Percentiles rank a stretch among this genome's conserved stretches.
These are phyloP conservation scores for Bryum argenteum DNA, from an alignment of 225 moss, liverwort and hornwort genomes.

Conservation along the genomic window DNA sequence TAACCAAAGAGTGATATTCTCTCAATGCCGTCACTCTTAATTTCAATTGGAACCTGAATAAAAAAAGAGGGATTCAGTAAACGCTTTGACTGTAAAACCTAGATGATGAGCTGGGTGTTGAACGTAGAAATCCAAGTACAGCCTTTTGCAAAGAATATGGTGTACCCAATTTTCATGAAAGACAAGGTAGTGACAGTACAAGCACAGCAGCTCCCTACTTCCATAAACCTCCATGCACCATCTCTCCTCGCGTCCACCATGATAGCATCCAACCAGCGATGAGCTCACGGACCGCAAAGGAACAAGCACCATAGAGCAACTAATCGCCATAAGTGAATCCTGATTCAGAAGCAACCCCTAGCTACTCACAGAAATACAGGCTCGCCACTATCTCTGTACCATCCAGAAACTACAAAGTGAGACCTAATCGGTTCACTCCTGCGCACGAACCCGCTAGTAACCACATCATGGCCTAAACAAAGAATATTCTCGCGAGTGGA, in stretches of 20 bases:
- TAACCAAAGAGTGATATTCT: not conserved
- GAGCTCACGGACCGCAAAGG: conserved; percentile 29
- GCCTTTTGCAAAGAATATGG: not conserved
- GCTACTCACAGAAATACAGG: conserved; percentile 16
- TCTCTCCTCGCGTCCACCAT: conserved; percentile 40
- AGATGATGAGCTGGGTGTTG: too few relatives aligned
- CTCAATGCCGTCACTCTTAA: conserved; percentile 19
- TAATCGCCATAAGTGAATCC: conserved; percentile 41
- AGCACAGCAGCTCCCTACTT: conserved; percentile 43
- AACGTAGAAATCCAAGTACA: too few relatives aligned
- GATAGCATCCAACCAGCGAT: conserved; percentile 27
- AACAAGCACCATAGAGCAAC: conserved; percentile 23
- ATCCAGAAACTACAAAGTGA: conserved; percentile 14
- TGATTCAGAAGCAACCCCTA: conserved; percentile 19
- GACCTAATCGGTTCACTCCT: conserved; percentile 1
- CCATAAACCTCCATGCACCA: conserved; percentile 36
- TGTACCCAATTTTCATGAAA: conserved; percentile 16
- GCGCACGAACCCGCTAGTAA: conserved; percentile 16
- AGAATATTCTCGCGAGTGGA: not conserved
- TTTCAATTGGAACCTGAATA: conserved; percentile 49
- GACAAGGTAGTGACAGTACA: conserved; percentile 17
- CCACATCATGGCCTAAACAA: conserved; percentile 20
- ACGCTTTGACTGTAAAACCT: conserved; percentile 13
- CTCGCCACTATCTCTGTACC: conserved; percentile 17
- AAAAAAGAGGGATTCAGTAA: not conserved